These are phyloP conservation scores for Arthrobotrys sphaeroides DNA, from an alignment of 2,329 filamentous ascomycete species.

Conservation along the genomic window DNA sequence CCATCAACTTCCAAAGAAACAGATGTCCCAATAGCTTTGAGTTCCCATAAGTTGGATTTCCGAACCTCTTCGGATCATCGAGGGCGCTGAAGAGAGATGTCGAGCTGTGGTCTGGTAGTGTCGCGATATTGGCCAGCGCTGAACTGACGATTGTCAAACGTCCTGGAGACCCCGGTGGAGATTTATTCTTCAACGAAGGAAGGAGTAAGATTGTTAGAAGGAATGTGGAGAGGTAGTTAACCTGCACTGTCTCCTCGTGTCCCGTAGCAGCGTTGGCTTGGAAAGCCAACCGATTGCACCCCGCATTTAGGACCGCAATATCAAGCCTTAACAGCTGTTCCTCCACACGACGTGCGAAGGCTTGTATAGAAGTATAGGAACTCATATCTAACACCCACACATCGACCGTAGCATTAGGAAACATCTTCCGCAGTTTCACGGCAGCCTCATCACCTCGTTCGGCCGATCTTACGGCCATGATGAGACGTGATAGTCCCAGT, in stretches of 20 bases:
- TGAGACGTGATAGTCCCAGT: slow-evolving; percentile 62
- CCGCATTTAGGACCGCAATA: slow-evolving; percentile 65
- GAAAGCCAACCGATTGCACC: slow-evolving; percentile 57
- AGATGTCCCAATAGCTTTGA: slow-evolving; percentile 60
- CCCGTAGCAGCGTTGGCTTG: slow-evolving; percentile 6
- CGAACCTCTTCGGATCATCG: slow-evolving; percentile 25
- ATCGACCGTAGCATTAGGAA: slow-evolving; percentile 62
- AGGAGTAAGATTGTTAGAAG: slow-evolving; percentile 60
- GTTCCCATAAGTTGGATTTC: slow-evolving; percentile 10
- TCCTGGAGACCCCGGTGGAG: slow-evolving; percentile 19
- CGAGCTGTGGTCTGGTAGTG: slow-evolving; percentile 55
- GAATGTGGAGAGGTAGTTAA: slow-evolving; percentile 61
- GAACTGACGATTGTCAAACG: slow-evolving; percentile 59
- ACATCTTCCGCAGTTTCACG: slow-evolving; percentile 59
- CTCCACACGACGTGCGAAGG: slow-evolving; percentile 61
- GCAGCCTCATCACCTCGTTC: slow-evolving; percentile 64
- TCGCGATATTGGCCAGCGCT: slow-evolving; percentile 55
- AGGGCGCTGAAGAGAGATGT: slow-evolving; percentile 43
- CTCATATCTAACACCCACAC: slow-evolving; percentile 67
- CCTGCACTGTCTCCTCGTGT: slow-evolving; percentile 51
- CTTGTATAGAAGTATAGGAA: slow-evolving; percentile 63
- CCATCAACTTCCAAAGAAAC: slow-evolving; percentile 61
- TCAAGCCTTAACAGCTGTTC: slow-evolving; percentile 62
- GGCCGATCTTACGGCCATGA: slow-evolving; percentile 64
- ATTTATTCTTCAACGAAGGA: slow-evolving; percentile 57